phyloP scores from a whole-genome alignment of 208 protist species.

The Acanthamoeba quina region DNA sequence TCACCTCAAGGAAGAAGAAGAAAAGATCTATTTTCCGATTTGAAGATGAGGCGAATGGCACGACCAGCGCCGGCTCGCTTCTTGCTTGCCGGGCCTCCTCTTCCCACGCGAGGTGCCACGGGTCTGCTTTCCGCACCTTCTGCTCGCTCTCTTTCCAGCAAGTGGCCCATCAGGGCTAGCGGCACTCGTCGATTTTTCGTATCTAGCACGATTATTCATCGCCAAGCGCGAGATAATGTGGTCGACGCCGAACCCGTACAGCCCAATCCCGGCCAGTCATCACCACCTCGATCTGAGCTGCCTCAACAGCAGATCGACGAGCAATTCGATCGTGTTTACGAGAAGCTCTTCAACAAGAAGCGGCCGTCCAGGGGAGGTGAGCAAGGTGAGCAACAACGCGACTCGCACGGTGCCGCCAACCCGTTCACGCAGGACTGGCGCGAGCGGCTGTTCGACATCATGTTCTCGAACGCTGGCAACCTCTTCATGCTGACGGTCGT shows the following conservation, averaged over 20 bases:
- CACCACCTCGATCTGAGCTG: conserved; percentile 30
- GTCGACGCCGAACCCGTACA: neutral
- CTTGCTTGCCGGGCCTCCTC: neutral
- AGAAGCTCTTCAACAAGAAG: conserved; percentile 37
- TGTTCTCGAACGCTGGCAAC: conserved; percentile 48
- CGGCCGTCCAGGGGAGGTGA: neutral
- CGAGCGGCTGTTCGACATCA: conserved; percentile 40
- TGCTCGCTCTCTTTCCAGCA: neutral
- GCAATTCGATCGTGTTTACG: conserved; percentile 53
- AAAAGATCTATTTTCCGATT: neutral
- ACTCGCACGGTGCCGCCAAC: neutral
- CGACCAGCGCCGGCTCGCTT: neutral
- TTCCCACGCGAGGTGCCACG: no score
- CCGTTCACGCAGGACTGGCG: conserved; percentile 37
- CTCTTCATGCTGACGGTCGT: conserved; percentile 33
- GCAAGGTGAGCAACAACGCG: neutral
- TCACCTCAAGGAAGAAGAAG: neutral
- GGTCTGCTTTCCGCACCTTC: neutral
- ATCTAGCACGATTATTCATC: neutral
- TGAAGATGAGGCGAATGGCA: neutral
- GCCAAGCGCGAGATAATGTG: neutral
- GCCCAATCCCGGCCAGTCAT: neutral
- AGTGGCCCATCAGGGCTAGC: neutral
- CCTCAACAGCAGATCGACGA: conserved; percentile 16
- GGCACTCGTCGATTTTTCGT: neutral